A percentile compares a stretch with the other conserved stretches of the same genome.
These are phyloP conservation scores for Agaricus blazei DNA, from an alignment of 768 basidiomycete species.

Conservation along the genomic window DNA sequence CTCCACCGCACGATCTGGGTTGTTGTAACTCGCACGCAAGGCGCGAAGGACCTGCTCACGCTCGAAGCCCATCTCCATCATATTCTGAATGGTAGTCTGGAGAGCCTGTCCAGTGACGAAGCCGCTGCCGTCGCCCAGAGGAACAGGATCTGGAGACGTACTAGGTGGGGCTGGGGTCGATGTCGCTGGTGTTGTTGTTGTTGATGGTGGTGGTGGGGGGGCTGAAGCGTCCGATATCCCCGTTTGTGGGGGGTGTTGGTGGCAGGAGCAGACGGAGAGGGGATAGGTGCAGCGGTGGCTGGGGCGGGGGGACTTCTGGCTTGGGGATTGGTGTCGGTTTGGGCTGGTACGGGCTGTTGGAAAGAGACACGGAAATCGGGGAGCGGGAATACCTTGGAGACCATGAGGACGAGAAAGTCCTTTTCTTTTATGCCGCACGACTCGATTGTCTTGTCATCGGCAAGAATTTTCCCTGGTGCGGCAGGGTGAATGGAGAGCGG, in stretches of 20 bases:
- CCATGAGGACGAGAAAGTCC: slow-evolving; percentile 99
- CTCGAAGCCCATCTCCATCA: slow-evolving; percentile 93
- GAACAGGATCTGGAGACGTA: slow-evolving; percentile 26
- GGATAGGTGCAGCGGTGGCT: slow-evolving; percentile 5
- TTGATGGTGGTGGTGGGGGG: slow-evolving; percentile 20
- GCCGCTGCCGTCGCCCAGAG: slow-evolving; percentile 43
- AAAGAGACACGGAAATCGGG: background rate
- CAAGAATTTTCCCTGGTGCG: slow-evolving; percentile 78
- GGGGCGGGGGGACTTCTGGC: slow-evolving; percentile 20
- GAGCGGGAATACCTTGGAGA: slow-evolving; percentile 67
- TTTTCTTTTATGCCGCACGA: slow-evolving; percentile 95
- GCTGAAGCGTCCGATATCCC: too few species aligned
- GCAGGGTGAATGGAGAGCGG: slow-evolving; percentile 5
- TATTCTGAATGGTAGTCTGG: slow-evolving; percentile 72
- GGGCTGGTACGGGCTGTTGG: slow-evolving; percentile 32
- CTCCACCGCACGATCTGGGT: slow-evolving; percentile 97
- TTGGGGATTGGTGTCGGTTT: slow-evolving; percentile 39
- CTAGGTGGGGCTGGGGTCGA: slow-evolving; percentile 26
- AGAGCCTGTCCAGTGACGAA: slow-evolving; percentile 78
- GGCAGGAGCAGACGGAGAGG: slow-evolving; percentile 19
- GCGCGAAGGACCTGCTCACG: slow-evolving; percentile 82
- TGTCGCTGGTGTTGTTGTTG: slow-evolving; percentile 29
- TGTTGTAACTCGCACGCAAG: slow-evolving; percentile 91
- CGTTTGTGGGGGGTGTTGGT: slow-evolving; percentile 14
- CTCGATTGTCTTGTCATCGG: slow-evolving; percentile 83